Percentiles rank a stretch among this genome's conserved stretches.
Conservation (phyloP, 2,329 filamentous ascomycete genomes). For the Microthyrium microscopicum region DNA sequence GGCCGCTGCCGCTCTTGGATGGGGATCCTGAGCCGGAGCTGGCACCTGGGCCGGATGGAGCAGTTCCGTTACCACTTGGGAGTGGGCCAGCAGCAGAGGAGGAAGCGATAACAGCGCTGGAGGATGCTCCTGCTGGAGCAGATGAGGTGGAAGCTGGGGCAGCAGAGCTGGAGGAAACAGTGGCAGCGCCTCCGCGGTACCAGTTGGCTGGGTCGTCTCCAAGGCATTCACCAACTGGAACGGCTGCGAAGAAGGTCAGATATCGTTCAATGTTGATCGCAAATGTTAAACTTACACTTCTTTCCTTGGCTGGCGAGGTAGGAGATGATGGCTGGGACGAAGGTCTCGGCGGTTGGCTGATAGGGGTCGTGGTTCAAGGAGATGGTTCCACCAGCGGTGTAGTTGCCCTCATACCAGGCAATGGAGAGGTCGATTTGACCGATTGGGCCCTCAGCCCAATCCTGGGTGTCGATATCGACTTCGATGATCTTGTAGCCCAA, state of each 20-base stretch:
- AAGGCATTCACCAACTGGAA: not conserved
- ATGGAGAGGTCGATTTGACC: not conserved
- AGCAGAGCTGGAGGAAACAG: no score
- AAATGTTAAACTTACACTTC: not conserved
- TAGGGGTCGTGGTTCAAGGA: not conserved
- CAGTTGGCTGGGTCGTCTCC: not conserved
- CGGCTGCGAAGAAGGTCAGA: not conserved
- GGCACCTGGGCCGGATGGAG: no score
- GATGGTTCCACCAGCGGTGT: not conserved
- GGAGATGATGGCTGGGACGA: not conserved
- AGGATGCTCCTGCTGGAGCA: no score
- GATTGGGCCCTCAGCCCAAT: constrained; percentile 15
- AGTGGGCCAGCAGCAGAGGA: no score
- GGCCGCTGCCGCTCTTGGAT: no score
- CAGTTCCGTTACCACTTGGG: no score
- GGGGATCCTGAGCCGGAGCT: no score
- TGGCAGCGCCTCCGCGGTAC: no score
- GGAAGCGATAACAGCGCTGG: no score
- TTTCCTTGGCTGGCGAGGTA: not conserved
- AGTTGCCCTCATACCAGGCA: not conserved
- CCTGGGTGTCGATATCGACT: constrained; percentile 17
- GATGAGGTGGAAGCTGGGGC: no score
- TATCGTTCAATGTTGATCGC: not conserved
- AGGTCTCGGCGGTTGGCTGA: not conserved
- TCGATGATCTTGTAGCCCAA: constrained; percentile 21